Conservation (phyloP, 2,329 filamentous ascomycete species). For the Microdochium paspali region DNA sequence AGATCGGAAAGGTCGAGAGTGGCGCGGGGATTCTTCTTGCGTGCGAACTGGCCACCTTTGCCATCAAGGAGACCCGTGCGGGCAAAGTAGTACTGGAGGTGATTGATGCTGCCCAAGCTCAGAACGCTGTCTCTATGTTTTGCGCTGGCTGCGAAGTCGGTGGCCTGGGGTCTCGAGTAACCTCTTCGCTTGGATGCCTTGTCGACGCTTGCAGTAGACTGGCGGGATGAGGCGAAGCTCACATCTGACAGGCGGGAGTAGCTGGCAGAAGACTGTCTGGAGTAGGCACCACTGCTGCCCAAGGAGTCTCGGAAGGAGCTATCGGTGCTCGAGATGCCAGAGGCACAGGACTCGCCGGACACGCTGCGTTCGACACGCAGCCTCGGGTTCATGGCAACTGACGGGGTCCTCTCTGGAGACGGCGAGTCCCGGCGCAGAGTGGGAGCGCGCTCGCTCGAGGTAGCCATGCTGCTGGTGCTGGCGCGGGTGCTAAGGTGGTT, state of each 20-base stretch:
- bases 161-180: constrained; percentile 80
- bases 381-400: constrained; percentile 50
- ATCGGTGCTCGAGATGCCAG: constrained; percentile 43
- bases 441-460: constrained; percentile 22
- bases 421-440: constrained; percentile 48
- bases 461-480: constrained; percentile 21
- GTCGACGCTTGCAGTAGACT: constrained; percentile 35
- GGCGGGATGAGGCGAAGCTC: constrained; percentile 27
- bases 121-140: constrained; percentile 88
- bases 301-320: constrained; percentile 42
- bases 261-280: constrained; percentile 56
- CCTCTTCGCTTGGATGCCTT: constrained; percentile 52
- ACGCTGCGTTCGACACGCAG: constrained; percentile 53
- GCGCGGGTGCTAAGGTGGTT: too few species aligned
- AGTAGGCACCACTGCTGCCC: constrained; percentile 42
- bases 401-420: constrained; percentile 53
- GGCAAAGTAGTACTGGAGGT: constrained; percentile 97
- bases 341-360: constrained; percentile 52
- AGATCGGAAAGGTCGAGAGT: constrained; percentile 50
- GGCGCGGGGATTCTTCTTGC: constrained; percentile 53
- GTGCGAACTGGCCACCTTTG: constrained; percentile 78
- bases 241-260: constrained; percentile 36
- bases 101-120: constrained; percentile 91
- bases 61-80: constrained; percentile 87
- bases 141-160: constrained; percentile 84